Evolutionary conservation across 83 land plant species (phyloP), one percentile per base, ranked within the genome.

Genomic region (Diphasiastrum complanatum): DNA sequence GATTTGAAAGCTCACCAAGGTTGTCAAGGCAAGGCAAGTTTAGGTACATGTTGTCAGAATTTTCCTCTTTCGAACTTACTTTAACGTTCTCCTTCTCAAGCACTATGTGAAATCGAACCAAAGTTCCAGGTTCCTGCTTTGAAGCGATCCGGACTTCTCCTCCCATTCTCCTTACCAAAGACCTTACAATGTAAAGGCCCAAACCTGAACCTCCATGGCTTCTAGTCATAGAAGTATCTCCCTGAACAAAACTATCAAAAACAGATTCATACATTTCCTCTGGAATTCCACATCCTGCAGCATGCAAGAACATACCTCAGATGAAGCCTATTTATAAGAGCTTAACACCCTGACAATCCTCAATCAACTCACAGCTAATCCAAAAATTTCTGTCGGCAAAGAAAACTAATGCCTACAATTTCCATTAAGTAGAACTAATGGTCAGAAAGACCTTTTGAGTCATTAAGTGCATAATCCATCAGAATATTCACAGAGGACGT

Each of bases 211-310:
- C 73, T 1, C 73, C 67, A 43, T 60, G 64, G 30, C 49, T 70
- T 38, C 73, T 67, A 6, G 67, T 70, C n/a, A 60, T 47, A 16
- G 71, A 48, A 1, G 73, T 35, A 33, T 70, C 73, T 37, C 57
- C 73, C 45, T 70, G 73, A 51, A 70, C 67, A 51, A 70, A 70
- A 45, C 51, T 70, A 43, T 70, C 68, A 50, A 70, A 70, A 0
- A 70, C 68, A n/a, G 59, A 47, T 52, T 70, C 73, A 16, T 64
- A 60, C 71, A 68, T 32, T 36, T 64, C 33, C 3, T 14, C 4
- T 5, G 58, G 58, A 54, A 54, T 54, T 5, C 58, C 58, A n/a
- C 36, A 54, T 6, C 58, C 58, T 54, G 33, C 29, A 28, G 29
- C 3, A 40, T 24, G 57, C 23, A 22, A 30, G 19, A 22, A 38